Conservation (phyloP, 352 stramenopile genomes). For the Thraustochytrium sp. region DNA sequence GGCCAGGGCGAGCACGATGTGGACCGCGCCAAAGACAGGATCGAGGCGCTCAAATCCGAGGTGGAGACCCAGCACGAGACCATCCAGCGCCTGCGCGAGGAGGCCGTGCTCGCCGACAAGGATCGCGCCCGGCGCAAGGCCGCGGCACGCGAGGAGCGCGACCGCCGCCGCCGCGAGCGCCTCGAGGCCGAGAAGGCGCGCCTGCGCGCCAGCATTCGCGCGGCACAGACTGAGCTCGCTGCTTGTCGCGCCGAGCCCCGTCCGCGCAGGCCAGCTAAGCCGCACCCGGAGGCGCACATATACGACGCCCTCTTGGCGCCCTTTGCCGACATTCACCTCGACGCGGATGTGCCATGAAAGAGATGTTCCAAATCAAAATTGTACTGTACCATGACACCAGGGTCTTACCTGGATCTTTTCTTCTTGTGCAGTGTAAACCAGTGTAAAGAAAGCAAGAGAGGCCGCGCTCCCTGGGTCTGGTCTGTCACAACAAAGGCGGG, state of each 20-base stretch:
- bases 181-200: not conserved
- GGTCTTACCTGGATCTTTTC: no score
- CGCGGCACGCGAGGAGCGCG: not conserved
- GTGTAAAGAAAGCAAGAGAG: no score
- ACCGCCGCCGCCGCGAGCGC: not conserved
- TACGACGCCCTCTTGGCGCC: not conserved
- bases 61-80: not conserved
- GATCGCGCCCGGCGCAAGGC: not conserved
- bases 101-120: not conserved
- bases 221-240: not conserved
- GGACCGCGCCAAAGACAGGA: no score
- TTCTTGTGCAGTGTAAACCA: no score
- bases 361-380: no score
- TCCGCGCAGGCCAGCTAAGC: not conserved
- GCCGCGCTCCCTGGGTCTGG: no score
- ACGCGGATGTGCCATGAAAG: no score
- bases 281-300: not conserved
- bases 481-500: no score
- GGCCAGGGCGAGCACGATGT: not conserved
- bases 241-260: not conserved
- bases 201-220: not conserved
- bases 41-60: not conserved
- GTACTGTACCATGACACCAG: no score
- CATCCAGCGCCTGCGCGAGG: not conserved
- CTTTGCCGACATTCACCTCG: not conserved